A percentile compares a stretch with the other conserved stretches of the same genome.
phyloP scores from a whole-genome alignment of 768 basidiomycete species.

The Pholiota molesta region DNA sequence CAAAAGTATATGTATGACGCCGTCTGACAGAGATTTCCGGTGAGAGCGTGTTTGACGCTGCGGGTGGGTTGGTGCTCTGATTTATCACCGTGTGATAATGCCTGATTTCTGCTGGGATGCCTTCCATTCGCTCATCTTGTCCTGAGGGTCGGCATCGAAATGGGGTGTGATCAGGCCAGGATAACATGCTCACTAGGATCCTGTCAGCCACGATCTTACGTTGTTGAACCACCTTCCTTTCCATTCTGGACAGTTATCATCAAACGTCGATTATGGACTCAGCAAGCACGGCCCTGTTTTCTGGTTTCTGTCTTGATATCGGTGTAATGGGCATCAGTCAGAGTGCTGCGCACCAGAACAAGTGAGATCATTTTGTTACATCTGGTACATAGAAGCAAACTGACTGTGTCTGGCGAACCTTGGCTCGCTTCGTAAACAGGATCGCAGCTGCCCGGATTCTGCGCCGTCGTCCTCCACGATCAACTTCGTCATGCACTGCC shows the following conservation, averaged over 20 bases:
- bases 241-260: conserved; percentile 8
- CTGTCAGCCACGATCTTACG: conserved; percentile 18
- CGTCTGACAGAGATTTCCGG: conserved; percentile 16
- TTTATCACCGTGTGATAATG: conserved; percentile 23
- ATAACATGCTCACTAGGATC: not conserved
- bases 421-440: conserved; percentile 10
- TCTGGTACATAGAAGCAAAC: conserved; percentile 1
- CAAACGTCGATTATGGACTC: conserved; percentile 14
- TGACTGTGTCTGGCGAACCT: not conserved
- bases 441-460: conserved; percentile 15
- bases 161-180: conserved; percentile 5
- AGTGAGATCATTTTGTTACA: conserved; percentile 10
- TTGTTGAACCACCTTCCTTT: conserved; percentile 5
- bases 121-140: conserved; percentile 13
- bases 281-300: not conserved
- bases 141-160: conserved; percentile 12
- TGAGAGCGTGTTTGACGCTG: conserved; percentile 9
- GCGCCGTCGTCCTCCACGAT: conserved; percentile 10
- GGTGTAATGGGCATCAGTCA: conserved; percentile 15
- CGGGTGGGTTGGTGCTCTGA: conserved; percentile 8
- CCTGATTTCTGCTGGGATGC: not conserved
- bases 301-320: not conserved
- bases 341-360: conserved; percentile 15
- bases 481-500: conserved; percentile 15
- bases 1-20: conserved; percentile 9